Conservation (phyloP, 768 basidiomycete genomes). For the Mycena pura region DNA sequence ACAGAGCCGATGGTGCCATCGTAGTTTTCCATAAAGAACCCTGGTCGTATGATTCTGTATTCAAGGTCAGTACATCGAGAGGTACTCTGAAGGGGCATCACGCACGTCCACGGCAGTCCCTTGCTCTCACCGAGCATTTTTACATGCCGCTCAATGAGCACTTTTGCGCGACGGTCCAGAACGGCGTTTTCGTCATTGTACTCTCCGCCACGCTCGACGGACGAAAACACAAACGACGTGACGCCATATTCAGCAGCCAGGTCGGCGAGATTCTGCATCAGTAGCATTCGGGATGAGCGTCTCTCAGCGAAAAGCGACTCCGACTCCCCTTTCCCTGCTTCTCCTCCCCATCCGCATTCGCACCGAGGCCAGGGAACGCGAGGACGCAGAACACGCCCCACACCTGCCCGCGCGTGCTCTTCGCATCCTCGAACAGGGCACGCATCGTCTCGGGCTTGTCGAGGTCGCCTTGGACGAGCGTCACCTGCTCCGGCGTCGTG, state of each 20-base stretch:
- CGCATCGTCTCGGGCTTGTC: conserved; percentile 37
- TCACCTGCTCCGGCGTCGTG: conserved; percentile 31
- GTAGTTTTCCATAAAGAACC: conserved; percentile 54
- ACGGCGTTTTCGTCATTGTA: conserved; percentile 37
- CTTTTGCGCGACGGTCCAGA: conserved; percentile 42
- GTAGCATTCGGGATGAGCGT: no score
- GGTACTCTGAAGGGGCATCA: no score
- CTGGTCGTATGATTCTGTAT: conserved; percentile 46
- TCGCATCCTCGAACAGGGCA: conserved; percentile 43
- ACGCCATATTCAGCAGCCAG: conserved; percentile 45
- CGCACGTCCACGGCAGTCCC: conserved; percentile 47
- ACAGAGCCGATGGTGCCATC: conserved; percentile 45
- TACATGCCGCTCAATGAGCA: conserved; percentile 45
- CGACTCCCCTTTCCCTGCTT: conserved; percentile 46
- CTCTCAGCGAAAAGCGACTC: background rate
- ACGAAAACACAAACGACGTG: conserved; percentile 44
- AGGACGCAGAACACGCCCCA: conserved; percentile 50
- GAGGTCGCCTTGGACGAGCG: conserved; percentile 44
- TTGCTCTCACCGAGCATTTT: conserved; percentile 33
- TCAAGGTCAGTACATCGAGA: background rate
- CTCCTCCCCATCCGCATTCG: conserved; percentile 45
- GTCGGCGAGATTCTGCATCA: conserved; percentile 41
- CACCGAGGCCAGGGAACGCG: conserved; percentile 49
- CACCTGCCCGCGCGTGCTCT: conserved; percentile 32
- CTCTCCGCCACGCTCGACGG: conserved; percentile 46